phyloP scores from a whole-genome alignment of 2,329 filamentous ascomycete species.

The Sarocladium strictum region DNA sequence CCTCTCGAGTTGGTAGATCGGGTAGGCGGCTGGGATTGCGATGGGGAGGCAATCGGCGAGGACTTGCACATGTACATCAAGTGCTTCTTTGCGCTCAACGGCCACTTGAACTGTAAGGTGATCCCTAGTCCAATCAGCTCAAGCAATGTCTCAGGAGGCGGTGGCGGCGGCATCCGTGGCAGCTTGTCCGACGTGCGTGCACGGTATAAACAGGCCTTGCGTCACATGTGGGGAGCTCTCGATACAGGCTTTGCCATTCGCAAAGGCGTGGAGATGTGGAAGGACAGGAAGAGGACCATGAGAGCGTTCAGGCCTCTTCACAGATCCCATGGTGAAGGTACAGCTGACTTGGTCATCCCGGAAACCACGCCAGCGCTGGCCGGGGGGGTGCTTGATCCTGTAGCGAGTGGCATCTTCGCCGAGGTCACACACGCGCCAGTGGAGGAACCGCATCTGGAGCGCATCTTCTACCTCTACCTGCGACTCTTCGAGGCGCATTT shows the following conservation, averaged over 20 bases:
- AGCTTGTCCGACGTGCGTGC: constrained; percentile 53
- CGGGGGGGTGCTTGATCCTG: constrained; percentile 12
- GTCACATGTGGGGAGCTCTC: constrained; percentile 71
- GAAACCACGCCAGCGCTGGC: neutral
- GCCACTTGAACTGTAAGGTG: constrained; percentile 58
- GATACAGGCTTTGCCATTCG: constrained; percentile 62
- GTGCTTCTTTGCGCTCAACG: constrained; percentile 69
- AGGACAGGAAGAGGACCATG: constrained; percentile 49
- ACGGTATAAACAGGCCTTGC: constrained; percentile 65
- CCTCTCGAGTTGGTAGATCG: constrained; percentile 61
- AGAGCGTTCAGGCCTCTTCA: constrained; percentile 52
- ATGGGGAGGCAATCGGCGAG: constrained; percentile 66
- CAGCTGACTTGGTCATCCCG: constrained; percentile 28
- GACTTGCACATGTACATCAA: constrained; percentile 75
- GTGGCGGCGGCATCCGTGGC: constrained; percentile 46
- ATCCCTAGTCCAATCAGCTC: constrained; percentile 66
- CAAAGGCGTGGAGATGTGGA: constrained; percentile 51
- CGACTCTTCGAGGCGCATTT: constrained; percentile 72
- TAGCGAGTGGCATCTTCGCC: constrained; percentile 48
- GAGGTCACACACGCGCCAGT: constrained; percentile 47
- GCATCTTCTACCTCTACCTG: constrained; percentile 53
- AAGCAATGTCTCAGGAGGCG: constrained; percentile 61
- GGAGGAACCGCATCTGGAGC: constrained; percentile 47
- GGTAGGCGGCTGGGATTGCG: constrained; percentile 68
- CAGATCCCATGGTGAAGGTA: constrained; percentile 35